Evolutionary conservation across 2,329 filamentous ascomycete species (phyloP).

Genomic region (Fusarium sp.): DNA sequence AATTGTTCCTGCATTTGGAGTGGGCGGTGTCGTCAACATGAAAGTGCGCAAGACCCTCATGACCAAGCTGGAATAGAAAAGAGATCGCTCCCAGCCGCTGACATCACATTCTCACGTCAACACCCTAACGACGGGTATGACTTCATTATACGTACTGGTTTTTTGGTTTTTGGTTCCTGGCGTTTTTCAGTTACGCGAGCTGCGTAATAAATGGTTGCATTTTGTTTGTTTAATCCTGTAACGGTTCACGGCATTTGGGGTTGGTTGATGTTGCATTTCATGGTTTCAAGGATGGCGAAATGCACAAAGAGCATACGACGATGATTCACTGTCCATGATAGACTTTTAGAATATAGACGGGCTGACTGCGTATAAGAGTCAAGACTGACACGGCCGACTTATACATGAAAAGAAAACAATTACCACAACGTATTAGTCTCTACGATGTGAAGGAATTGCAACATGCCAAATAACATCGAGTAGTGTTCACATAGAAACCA

Average conservation of each 20-base stretch:
- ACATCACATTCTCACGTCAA: neutral
- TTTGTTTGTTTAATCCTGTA: conserved; percentile 10
- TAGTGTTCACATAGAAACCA: neutral
- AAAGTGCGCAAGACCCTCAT: conserved; percentile 76
- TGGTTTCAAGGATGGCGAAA: conserved; percentile 9
- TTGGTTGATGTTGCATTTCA: conserved; percentile 15
- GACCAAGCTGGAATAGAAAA: conserved; percentile 61
- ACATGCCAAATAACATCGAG: too few species aligned
- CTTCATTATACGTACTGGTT: neutral
- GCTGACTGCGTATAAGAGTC: neutral
- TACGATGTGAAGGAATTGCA: neutral
- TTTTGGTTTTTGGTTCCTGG: conserved; percentile 5
- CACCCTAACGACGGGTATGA: neutral
- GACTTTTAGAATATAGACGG: conserved; percentile 31
- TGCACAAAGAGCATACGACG: conserved; percentile 23
- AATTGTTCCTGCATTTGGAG: conserved; percentile 88
- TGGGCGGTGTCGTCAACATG: conserved; percentile 87
- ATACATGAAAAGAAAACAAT: neutral
- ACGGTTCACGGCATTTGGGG: conserved; percentile 8
- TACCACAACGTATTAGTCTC: neutral
- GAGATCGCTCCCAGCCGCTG: neutral
- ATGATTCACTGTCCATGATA: conserved; percentile 19
- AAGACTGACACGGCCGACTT: neutral
- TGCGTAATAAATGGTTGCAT: conserved; percentile 15
- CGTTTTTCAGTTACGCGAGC: conserved; percentile 16